A percentile compares a stretch with the other conserved stretches of the same genome.
Evolutionary conservation across 1,139 yeast species (phyloP).

Genomic region (Yamadazyma dendronema): DNA sequence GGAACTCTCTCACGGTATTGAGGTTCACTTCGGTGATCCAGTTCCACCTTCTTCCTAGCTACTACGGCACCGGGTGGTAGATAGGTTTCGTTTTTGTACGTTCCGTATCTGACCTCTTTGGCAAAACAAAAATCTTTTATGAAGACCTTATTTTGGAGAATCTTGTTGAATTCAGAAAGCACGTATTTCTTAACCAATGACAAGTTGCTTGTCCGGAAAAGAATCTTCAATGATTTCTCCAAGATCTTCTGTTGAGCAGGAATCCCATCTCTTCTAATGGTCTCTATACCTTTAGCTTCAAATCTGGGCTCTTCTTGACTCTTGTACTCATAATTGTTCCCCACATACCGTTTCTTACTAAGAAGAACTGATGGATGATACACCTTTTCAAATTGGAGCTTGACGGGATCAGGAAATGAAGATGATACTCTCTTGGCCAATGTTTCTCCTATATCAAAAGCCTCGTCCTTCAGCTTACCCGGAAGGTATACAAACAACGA

Average conservation of each 20-base stretch:
- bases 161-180: slow-evolving; percentile 61
- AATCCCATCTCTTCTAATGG: slow-evolving; percentile 89
- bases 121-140: slow-evolving; percentile 89
- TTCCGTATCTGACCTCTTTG: slow-evolving; percentile 82
- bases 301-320: slow-evolving; percentile 60
- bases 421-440: slow-evolving; percentile 65
- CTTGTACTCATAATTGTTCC: slow-evolving; percentile 64
- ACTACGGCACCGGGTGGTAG: slow-evolving; percentile 92
- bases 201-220: slow-evolving; percentile 73
- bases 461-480: slow-evolving; percentile 73
- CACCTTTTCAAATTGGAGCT: slow-evolving; percentile 86
- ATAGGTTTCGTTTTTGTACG: slow-evolving; percentile 66
- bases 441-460: slow-evolving; percentile 69
- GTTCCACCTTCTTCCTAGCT: slow-evolving; percentile 57
- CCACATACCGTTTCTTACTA: slow-evolving; percentile 89
- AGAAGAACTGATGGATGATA: slow-evolving; percentile 82
- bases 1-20: slow-evolving; percentile 89
- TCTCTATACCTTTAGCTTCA: slow-evolving; percentile 96
- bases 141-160: slow-evolving; percentile 58
- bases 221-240: slow-evolving; percentile 61
- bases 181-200: slow-evolving; percentile 68
- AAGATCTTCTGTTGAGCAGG: slow-evolving; percentile 88
- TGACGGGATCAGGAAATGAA: slow-evolving; percentile 78
- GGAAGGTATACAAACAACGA: slow-evolving; percentile 89
- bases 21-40: slow-evolving; percentile 75